These are phyloP conservation scores for Arthrinium phaeospermum DNA, from an alignment of 2,329 filamentous ascomycete species.

Conservation along the genomic window DNA sequence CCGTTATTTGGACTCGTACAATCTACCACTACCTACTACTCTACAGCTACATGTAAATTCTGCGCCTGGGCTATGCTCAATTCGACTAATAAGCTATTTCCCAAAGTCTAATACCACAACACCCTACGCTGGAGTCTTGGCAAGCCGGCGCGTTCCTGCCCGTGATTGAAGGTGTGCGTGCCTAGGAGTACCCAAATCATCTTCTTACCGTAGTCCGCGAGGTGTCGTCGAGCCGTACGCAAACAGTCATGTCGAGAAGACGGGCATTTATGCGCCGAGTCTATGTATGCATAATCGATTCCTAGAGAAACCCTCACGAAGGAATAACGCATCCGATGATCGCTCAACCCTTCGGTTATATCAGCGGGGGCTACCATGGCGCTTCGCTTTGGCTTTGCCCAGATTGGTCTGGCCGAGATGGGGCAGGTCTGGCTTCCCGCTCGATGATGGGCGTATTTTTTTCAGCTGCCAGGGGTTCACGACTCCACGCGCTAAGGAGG, in stretches of 20 bases:
- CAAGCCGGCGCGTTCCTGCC: neutral
- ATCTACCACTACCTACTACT: neutral
- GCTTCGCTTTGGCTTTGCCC: neutral
- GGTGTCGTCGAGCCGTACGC: neutral
- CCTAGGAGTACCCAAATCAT: neutral
- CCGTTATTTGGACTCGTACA: neutral
- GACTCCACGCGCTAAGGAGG: neutral
- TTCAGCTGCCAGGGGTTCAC: conserved; percentile 16
- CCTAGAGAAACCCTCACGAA: neutral
- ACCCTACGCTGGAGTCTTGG: neutral
- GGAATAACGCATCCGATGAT: neutral
- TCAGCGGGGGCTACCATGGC: neutral
- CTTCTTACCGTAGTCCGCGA: neutral
- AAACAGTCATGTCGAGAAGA: neutral
- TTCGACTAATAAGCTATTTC: neutral
- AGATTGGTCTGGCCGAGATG: conserved; percentile 2
- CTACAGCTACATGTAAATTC: neutral
- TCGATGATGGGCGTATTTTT: conserved; percentile 1
- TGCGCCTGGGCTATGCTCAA: neutral
- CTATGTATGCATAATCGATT: neutral
- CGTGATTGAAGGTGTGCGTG: too few species aligned
- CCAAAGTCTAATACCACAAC: neutral
- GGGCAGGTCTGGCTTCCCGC: conserved; percentile 1
- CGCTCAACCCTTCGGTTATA: neutral
- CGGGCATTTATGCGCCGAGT: neutral